A percentile compares a stretch with the other conserved stretches of the same genome.
Evolutionary conservation across 1,284 basidiomycete genomes (phyloP).

Genomic region (Sanghuangporus weigelae): DNA sequence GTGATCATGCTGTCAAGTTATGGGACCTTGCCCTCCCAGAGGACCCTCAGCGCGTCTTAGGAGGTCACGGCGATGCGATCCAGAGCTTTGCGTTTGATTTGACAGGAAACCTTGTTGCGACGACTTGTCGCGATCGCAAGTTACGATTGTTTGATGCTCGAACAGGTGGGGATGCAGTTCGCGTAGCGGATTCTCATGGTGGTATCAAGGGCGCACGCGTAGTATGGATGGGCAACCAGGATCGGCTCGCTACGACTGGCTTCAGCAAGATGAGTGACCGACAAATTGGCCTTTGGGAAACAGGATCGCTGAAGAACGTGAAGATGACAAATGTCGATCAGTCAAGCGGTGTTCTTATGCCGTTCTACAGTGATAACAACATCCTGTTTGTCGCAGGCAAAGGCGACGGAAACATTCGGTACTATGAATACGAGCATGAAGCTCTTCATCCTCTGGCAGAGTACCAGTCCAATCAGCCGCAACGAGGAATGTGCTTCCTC

Average conservation of each 20-base stretch:
- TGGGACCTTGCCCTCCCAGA: slow-evolving; percentile 83
- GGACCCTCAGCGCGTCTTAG: slow-evolving; percentile 55
- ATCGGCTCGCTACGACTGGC: slow-evolving; percentile 88
- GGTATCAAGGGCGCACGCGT: slow-evolving; percentile 93
- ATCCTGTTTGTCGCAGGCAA: slow-evolving; percentile 90
- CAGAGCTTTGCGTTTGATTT: slow-evolving; percentile 85
- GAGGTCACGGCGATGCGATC: slow-evolving; percentile 83
- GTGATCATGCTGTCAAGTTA: slow-evolving; percentile 86
- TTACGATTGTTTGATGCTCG: slow-evolving; percentile 88
- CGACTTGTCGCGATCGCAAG: slow-evolving; percentile 91
- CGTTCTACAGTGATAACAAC: slow-evolving; percentile 94
- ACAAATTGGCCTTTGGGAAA: slow-evolving; percentile 87
- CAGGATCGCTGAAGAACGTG: slow-evolving; percentile 62
- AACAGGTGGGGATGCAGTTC: slow-evolving; percentile 73
- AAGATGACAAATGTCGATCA: slow-evolving; percentile 83
- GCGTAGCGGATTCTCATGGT: slow-evolving; percentile 80
- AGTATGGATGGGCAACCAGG: slow-evolving; percentile 86
- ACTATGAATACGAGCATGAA: slow-evolving; percentile 93
- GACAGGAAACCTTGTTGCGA: slow-evolving; percentile 70
- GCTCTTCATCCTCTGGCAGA: slow-evolving; percentile 78
- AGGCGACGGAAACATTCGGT: slow-evolving; percentile 90
- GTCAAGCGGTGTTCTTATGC: slow-evolving; percentile 92
- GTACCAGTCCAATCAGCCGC: slow-evolving; percentile 87
- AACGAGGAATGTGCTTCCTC: slow-evolving; percentile 95
- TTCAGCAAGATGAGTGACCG: slow-evolving; percentile 95